Base-by-base conservation (phyloP, 148 eudicot species). In the Persicaria tinctoria region DNA sequence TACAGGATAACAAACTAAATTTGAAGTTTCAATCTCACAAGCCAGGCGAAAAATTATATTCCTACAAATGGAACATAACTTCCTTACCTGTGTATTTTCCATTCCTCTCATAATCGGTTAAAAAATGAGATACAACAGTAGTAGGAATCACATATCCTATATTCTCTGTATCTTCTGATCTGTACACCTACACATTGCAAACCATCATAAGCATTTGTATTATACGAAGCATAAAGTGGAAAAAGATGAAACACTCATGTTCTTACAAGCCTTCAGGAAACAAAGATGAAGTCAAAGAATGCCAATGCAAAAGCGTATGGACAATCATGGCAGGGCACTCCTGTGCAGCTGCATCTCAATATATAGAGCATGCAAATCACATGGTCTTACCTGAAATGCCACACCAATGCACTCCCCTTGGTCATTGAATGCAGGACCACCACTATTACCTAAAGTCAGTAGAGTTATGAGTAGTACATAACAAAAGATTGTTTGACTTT, bases 351-450 rank as follows among this genome's bases (percentile, higher is more conserved):
- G 66, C 44, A 23, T 10, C 46, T 63, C 45, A 63, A 63, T 10
- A 63, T 63, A 23, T 38, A 63, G 46, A 51, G 51, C 56, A 8
- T 5, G 32, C 38, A 74, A 57, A 18, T 20, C 48, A 51, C 18
- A 20, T 8, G 41, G 45, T 63, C 70, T 45, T 90, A 94, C 98
- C 98, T 94, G 98, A 86, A 94, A 94, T 8, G 98, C 98, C 76
- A 94, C 91, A 45, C 98, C 98, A 71, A 94, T 89, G 89, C 98
- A 94, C 79, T 94, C 93, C 74, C 97, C 97, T 77, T 86, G 87
- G 76, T 88, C 97, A 78, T 92, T 94, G 81, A 94, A 94, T 76
- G 98, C 98, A 87, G 98, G 98, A 68, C 98, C 98, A 23, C 98
- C 98, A 66, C 98, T 94, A 83, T 94, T 94, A 75, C 98, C 98